Conservation (phyloP, 805 yeast genomes). For the Jamesozyma spencerorum region DNA sequence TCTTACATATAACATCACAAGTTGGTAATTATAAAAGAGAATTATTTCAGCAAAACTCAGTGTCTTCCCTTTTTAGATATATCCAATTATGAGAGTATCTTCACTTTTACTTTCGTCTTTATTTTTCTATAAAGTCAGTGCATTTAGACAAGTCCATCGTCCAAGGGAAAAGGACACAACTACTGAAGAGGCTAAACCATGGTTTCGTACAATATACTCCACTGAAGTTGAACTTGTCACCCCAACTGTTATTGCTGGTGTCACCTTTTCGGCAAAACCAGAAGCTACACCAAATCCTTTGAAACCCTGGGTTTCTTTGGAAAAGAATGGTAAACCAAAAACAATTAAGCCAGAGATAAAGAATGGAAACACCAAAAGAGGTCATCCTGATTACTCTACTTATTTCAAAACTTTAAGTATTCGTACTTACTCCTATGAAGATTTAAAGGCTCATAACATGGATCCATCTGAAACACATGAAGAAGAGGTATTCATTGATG, state of each 20-base stretch:
- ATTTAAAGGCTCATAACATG: conserved; percentile 67
- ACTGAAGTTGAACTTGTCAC: conserved; percentile 55
- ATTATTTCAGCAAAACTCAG: too few species aligned
- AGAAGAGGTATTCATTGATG: conserved; percentile 50
- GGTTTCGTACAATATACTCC: conserved; percentile 64
- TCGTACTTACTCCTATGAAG: conserved; percentile 45
- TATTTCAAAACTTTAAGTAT: conserved; percentile 68
- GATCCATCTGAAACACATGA: conserved; percentile 47
- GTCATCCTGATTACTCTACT: conserved; percentile 63
- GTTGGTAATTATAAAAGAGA: too few species aligned
- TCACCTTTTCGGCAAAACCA: conserved; percentile 42
- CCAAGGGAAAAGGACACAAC: conserved; percentile 31
- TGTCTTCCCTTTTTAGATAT: too few species aligned
- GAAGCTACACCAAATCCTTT: conserved; percentile 47
- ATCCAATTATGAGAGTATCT: conserved; percentile 1
- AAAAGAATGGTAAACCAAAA: conserved; percentile 70
- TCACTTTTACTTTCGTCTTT: conserved; percentile 1
- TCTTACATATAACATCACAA: too few species aligned
- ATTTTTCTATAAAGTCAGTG: not conserved
- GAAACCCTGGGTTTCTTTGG: conserved; percentile 72
- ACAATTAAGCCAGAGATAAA: conserved; percentile 70
- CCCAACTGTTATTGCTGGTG: conserved; percentile 53
- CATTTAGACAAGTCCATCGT: conserved; percentile 24
- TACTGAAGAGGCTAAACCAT: conserved; percentile 44
- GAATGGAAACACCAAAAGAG: conserved; percentile 58